phyloP scores from a whole-genome alignment of 441 rosid genomes.

The Gossypium gossypioides region DNA sequence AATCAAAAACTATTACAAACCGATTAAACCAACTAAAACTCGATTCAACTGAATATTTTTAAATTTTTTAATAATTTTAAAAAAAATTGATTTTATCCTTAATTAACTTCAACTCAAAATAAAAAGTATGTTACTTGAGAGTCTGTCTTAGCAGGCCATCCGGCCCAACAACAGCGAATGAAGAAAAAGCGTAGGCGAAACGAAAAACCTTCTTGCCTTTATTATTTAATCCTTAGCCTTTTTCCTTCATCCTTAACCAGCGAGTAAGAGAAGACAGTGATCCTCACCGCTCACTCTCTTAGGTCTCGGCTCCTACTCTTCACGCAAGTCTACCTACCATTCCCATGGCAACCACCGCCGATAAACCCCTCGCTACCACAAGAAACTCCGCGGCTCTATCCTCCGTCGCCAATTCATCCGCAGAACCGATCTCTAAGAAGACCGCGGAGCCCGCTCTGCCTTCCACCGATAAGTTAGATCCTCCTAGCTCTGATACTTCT shows the following conservation, averaged over 20 bases:
- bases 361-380: constrained; percentile 22
- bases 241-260: not conserved
- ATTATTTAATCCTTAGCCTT: not conserved
- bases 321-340: constrained; percentile 4
- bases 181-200: too few relatives aligned
- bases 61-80: too few relatives aligned
- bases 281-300: not conserved
- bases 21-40: too few relatives aligned
- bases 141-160: too few relatives aligned
- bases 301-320: not conserved
- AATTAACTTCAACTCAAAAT: too few relatives aligned
- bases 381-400: constrained; percentile 12
- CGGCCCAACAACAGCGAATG: too few relatives aligned
- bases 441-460: constrained; percentile 25
- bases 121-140: too few relatives aligned
- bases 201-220: not conserved
- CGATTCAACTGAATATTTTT: too few relatives aligned
- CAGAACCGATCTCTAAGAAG: constrained; percentile 29
- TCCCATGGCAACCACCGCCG: constrained; percentile 34
- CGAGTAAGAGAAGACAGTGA: not conserved
- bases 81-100: too few relatives aligned
- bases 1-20: too few relatives aligned
- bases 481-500: constrained; percentile 8
- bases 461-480: constrained; percentile 30
- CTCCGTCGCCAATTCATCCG: constrained; percentile 14